Percentiles rank a stretch among this genome's conserved stretches.
Evolutionary conservation across 768 basidiomycete genomes (phyloP).

Genomic region (Chiua virens): DNA sequence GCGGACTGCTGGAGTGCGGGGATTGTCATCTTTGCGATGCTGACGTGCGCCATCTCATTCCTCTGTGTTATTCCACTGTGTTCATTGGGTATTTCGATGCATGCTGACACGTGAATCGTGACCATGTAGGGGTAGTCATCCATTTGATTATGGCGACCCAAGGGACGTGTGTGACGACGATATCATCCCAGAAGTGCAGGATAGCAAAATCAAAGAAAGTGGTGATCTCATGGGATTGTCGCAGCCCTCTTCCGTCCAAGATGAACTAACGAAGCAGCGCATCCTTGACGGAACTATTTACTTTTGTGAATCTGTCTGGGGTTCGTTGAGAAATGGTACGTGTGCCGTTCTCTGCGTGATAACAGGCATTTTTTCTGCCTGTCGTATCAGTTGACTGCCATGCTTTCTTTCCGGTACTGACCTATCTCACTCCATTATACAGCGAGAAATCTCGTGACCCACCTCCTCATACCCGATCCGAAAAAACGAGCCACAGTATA

Average conservation of each 20-base stretch:
- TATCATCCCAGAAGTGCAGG: slow-evolving; percentile 2
- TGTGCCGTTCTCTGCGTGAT: slow-evolving; percentile 4
- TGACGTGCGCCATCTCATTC: slow-evolving; percentile 54
- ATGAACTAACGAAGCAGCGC: slow-evolving; percentile 63
- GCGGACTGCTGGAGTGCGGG: slow-evolving; percentile 90
- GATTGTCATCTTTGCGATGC: slow-evolving; percentile 79
- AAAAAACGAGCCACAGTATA: slow-evolving; percentile 61
- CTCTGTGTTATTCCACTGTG: neutral
- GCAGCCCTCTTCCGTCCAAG: slow-evolving; percentile 43
- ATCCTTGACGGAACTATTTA: slow-evolving; percentile 64
- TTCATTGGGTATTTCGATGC: neutral
- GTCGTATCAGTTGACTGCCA: neutral
- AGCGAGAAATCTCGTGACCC: slow-evolving; percentile 57
- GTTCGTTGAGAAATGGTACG: slow-evolving; percentile 57
- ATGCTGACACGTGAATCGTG: slow-evolving; percentile 7
- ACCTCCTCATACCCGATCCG: slow-evolving; percentile 62
- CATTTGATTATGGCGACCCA: slow-evolving; percentile 63
- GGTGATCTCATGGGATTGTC: slow-evolving; percentile 31
- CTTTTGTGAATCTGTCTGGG: slow-evolving; percentile 59
- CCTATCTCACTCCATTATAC: neutral
- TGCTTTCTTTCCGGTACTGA: slow-evolving; percentile 7
- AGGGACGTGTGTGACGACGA: slow-evolving; percentile 14
- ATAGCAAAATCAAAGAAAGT: slow-evolving; percentile 34
- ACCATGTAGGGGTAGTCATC: slow-evolving; percentile 62
- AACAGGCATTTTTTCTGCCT: neutral